Evolutionary conservation across 2,329 filamentous ascomycete genomes (phyloP).

Genomic region (Aspergillaceae sp.): DNA sequence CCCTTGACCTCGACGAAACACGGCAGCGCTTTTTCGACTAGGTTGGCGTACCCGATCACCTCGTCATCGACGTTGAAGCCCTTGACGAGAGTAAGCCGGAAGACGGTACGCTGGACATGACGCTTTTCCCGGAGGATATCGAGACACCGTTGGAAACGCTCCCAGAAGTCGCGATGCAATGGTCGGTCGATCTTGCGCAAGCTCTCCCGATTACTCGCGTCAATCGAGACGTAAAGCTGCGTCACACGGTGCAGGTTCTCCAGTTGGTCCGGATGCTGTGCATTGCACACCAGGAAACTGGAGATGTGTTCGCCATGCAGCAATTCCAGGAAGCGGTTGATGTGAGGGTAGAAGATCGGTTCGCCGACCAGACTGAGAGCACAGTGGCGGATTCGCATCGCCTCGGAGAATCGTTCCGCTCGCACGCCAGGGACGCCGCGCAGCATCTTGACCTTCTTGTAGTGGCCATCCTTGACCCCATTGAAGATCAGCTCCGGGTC

Average conservation of each 20-base stretch:
- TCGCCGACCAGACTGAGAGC: conserved; percentile 88
- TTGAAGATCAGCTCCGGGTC: conserved; percentile 81
- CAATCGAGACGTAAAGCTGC: conserved; percentile 92
- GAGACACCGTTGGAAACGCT: conserved; percentile 82
- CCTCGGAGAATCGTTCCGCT: conserved; percentile 84
- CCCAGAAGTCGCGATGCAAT: conserved; percentile 94
- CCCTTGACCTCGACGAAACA: conserved; percentile 95
- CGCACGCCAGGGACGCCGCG: conserved; percentile 86
- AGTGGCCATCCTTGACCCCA: conserved; percentile 84
- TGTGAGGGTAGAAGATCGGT: conserved; percentile 97
- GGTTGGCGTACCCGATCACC: conserved; percentile 76
- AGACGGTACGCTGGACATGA: conserved; percentile 82
- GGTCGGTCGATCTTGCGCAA: conserved; percentile 84
- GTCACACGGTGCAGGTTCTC: conserved; percentile 76
- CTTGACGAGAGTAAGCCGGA: conserved; percentile 90
- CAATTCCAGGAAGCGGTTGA: conserved; percentile 81
- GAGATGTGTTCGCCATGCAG: conserved; percentile 81
- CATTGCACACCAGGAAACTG: conserved; percentile 93
- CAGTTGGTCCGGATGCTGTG: conserved; percentile 88
- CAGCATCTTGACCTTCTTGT: conserved; percentile 97
- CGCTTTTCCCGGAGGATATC: conserved; percentile 80
- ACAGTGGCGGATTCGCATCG: conserved; percentile 87
- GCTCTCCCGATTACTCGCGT: conserved; percentile 82
- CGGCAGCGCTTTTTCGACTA: conserved; percentile 76
- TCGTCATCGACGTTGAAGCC: conserved; percentile 97